Conservation (phyloP, 2,329 filamentous ascomycete genomes). For the Pochonia chlamydosporia region DNA sequence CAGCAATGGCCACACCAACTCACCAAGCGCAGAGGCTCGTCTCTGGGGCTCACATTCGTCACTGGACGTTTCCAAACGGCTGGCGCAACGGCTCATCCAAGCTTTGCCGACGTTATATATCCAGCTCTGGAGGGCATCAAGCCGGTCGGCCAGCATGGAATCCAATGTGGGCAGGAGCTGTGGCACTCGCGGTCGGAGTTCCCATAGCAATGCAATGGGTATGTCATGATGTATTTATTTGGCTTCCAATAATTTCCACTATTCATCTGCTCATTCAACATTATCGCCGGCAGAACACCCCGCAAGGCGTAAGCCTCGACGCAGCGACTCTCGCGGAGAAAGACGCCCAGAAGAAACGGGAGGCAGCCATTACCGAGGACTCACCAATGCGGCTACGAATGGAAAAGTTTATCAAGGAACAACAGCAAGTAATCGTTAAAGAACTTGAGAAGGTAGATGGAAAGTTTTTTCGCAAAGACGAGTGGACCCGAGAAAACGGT, state of each 20-base stretch:
- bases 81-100: background rate
- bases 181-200: conserved; percentile 2
- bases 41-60: background rate
- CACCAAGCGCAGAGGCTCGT: background rate
- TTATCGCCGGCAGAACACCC: conserved; percentile 28
- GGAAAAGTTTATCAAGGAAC: conserved; percentile 92
- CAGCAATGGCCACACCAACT: conserved; percentile 3
- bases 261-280: background rate
- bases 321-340: conserved; percentile 72
- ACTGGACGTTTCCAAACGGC: background rate
- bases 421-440: conserved; percentile 81
- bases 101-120: background rate
- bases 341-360: conserved; percentile 74
- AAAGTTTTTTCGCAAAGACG: conserved; percentile 73
- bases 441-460: conserved; percentile 82
- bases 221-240: background rate
- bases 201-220: conserved; percentile 7
- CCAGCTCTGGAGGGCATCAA: background rate
- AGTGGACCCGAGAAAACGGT: conserved; percentile 81
- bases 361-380: conserved; percentile 57
- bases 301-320: conserved; percentile 47
- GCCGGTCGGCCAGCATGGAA: background rate
- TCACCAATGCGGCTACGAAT: conserved; percentile 97
- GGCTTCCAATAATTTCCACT: background rate
- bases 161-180: background rate